Conservation (phyloP, 2,329 filamentous ascomycete genomes). For the Fonsecaea monophora region DNA sequence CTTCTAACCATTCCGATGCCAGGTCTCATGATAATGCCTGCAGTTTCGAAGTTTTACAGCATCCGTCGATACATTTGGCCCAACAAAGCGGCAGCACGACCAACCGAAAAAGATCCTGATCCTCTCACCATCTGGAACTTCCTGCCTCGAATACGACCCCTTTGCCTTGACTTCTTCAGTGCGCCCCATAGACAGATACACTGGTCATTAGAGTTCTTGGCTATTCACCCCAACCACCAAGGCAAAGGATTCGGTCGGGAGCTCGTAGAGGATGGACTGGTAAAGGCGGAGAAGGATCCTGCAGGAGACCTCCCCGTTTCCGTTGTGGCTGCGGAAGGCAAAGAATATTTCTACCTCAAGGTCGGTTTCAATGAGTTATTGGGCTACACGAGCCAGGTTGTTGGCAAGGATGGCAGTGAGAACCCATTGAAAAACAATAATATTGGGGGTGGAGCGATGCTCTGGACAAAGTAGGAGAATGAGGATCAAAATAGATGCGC, state of each 20-base stretch:
- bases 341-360: conserved; percentile 32
- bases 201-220: conserved; percentile 31
- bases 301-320: conserved; percentile 22
- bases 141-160: conserved; percentile 18
- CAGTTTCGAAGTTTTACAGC: conserved; percentile 9
- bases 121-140: conserved; percentile 28
- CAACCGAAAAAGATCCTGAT: conserved; percentile 44
- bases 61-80: conserved; percentile 10
- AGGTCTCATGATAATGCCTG: conserved; percentile 25
- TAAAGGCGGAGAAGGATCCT: conserved; percentile 23
- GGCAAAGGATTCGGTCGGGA: conserved; percentile 26
- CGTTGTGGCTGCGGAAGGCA: conserved; percentile 25
- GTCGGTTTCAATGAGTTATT: conserved; percentile 28
- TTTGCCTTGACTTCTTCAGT: conserved; percentile 16
- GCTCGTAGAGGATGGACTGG: conserved; percentile 21
- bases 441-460: conserved; percentile 24
- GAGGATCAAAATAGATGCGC: background rate
- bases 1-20: conserved; percentile 11
- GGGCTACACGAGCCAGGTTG: conserved; percentile 16
- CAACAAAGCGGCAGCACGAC: conserved; percentile 29
- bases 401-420: conserved; percentile 9
- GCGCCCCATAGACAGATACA: conserved; percentile 26
- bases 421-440: conserved; percentile 26
- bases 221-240: conserved; percentile 28
- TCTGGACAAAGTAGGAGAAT: conserved; percentile 25